Evolutionary conservation across 768 basidiomycete genomes (phyloP), one percentile per base, ranked within the genome.

Genomic region (Trametes elegans): DNA sequence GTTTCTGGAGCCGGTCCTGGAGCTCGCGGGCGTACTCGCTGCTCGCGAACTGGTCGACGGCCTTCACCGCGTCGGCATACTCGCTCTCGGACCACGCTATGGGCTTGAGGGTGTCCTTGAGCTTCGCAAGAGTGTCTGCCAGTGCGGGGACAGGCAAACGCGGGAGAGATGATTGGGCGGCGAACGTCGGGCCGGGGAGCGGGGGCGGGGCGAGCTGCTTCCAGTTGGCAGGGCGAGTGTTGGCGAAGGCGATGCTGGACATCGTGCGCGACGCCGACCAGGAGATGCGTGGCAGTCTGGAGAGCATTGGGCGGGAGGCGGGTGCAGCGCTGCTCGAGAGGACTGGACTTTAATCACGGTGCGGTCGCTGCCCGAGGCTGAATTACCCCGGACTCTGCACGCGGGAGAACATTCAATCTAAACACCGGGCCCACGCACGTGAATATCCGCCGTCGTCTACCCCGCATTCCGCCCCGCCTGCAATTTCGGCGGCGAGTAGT

Each of bases 121-220:
- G 78, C 47, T 81, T 80, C 32, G 72, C 71, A 18, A 94, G 73
- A 1, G 93, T 95, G 13, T 78, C 73, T 2, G 70, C 57, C 7
- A 97, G 80, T 23, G 79, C 70, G 11, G 89, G 85, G 0, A 97
- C 84, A 0, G 94, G 95, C 7, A 98, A 81, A 41, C 74, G 76
- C 0, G 85, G 86, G 5, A 97, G 79, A 8, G 73, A 68, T 0
- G 74, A 61, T 65, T 94, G 90, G 3, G 77, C 76, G 1, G 79
- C 78, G 66, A 90, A 91, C 11, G 91, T 88, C 14, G 76, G 67
- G 10, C 72, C 73, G 2, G 74, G 68, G 1, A 77, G 70, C 7
- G 85, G 74, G 38, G 75, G 71, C 0, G 90, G 88, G 0, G 91
- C 90, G 47, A 73, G 72, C 0, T 76, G 64, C 71, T 93, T 93